Evolutionary conservation across 208 protist genomes (phyloP).

Genomic region (Crithidia fasciculata): DNA sequence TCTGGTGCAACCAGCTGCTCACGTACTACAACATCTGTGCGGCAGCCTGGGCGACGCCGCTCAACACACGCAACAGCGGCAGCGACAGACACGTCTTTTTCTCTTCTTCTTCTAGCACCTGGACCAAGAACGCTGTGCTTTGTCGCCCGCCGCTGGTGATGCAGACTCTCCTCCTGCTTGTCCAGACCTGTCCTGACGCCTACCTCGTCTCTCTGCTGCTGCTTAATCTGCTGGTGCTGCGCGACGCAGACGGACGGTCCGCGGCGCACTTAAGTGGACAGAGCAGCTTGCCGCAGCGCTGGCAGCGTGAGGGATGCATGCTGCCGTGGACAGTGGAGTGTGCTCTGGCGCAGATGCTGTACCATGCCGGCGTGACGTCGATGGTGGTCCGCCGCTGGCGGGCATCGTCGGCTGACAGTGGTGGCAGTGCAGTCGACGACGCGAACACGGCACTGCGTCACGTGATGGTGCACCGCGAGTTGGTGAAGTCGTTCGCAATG

Average conservation of each 20-base stretch:
- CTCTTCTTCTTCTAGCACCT: background rate
- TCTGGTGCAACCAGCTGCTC: constrained; percentile 11
- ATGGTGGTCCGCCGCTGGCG: constrained; percentile 18
- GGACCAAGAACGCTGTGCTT: background rate
- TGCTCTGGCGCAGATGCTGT: constrained; percentile 24
- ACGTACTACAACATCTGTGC: constrained; percentile 19
- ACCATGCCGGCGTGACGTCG: constrained; percentile 19
- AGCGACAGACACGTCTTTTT: background rate
- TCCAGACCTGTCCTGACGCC: constrained; percentile 25
- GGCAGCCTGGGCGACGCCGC: background rate
- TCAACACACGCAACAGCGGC: background rate
- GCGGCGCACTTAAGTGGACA: background rate
- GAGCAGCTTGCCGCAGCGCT: background rate
- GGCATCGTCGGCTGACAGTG: background rate
- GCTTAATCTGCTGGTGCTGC: background rate
- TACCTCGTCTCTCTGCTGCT: constrained; percentile 16
- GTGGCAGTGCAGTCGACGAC: too few relatives aligned
- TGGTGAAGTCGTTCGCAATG: background rate
- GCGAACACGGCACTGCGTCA: constrained; percentile 27
- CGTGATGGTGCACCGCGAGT: constrained; percentile 30
- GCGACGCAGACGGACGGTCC: background rate
- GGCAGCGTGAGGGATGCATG: background rate
- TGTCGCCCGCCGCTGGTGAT: constrained; percentile 6
- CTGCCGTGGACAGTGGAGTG: constrained; percentile 24
- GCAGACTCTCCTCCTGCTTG: background rate